These are phyloP conservation scores for Fusarium bactridioides DNA, from an alignment of 2,329 filamentous ascomycete species.

Conservation along the genomic window DNA sequence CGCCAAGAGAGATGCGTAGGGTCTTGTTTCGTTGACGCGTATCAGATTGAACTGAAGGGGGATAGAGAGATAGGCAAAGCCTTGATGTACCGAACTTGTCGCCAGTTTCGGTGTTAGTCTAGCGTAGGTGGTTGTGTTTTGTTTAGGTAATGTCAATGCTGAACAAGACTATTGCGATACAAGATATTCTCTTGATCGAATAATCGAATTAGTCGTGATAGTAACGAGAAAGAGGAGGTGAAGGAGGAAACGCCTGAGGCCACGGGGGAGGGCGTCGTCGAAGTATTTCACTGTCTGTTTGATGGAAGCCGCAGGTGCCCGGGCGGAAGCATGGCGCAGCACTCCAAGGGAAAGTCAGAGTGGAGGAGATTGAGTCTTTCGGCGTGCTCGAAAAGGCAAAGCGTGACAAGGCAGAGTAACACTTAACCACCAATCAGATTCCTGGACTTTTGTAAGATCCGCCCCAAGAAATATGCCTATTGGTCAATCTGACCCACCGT, in stretches of 20 bases:
- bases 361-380: conserved; percentile 51
- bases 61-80: conserved; percentile 18
- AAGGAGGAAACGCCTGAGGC: conserved; percentile 45
- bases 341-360: conserved; percentile 22
- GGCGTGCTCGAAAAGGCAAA: conserved; percentile 54
- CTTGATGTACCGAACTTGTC: conserved; percentile 24
- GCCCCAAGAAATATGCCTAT: conserved; percentile 24
- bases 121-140: background rate
- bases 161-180: background rate
- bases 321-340: conserved; percentile 44
- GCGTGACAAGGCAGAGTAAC: conserved; percentile 32
- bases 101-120: conserved; percentile 27
- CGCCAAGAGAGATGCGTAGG: background rate
- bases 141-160: background rate
- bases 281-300: conserved; percentile 47
- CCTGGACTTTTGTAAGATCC: background rate
- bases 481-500: conserved; percentile 40
- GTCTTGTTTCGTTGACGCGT: conserved; percentile 17
- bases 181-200: conserved; percentile 9
- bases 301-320: conserved; percentile 31
- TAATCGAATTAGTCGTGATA: conserved; percentile 1
- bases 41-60: conserved; percentile 11
- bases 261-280: conserved; percentile 44
- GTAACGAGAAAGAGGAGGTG: conserved; percentile 23
- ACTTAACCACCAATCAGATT: conserved; percentile 41